phyloP scores from a whole-genome alignment of 306 rosid genomes.

The Chamaecrista fasciculata region DNA sequence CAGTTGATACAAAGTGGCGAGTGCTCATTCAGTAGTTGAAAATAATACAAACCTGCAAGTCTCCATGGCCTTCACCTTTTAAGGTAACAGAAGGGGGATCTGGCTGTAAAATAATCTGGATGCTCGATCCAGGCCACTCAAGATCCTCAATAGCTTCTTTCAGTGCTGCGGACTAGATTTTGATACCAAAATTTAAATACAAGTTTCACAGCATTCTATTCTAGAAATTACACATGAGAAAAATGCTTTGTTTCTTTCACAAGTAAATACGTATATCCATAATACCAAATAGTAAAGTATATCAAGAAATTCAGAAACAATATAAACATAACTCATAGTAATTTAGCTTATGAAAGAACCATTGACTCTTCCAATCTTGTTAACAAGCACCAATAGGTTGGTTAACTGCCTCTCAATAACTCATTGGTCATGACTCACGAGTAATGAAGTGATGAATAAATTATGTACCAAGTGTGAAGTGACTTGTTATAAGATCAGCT shows the following conservation, averaged over 20 bases:
- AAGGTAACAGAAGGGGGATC: conserved; percentile 75
- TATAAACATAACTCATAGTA: neutral
- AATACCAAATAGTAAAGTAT: neutral
- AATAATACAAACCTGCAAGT: conserved; percentile 65
- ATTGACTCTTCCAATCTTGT: neutral
- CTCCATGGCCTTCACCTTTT: conserved; percentile 94
- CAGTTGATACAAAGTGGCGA: neutral
- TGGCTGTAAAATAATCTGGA: conserved; percentile 72
- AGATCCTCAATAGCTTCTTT: conserved; percentile 98
- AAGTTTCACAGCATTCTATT: neutral
- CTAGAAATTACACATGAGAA: neutral
- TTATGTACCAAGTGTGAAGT: neutral
- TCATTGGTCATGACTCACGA: neutral
- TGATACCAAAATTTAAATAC: conserved; percentile 27
- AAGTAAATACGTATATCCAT: neutral
- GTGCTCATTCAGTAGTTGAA: conserved; percentile 8
- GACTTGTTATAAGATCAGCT: neutral
- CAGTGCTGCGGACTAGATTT: conserved; percentile 71
- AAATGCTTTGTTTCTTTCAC: neutral
- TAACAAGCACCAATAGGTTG: neutral
- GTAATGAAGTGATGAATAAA: conserved; percentile 8
- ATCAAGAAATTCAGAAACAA: conserved; percentile 10
- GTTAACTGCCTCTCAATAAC: neutral
- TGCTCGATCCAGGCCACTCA: conserved; percentile 96
- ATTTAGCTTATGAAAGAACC: neutral